Conservation (phyloP, 257 asterid species). For the Ligustrum vulgare region DNA sequence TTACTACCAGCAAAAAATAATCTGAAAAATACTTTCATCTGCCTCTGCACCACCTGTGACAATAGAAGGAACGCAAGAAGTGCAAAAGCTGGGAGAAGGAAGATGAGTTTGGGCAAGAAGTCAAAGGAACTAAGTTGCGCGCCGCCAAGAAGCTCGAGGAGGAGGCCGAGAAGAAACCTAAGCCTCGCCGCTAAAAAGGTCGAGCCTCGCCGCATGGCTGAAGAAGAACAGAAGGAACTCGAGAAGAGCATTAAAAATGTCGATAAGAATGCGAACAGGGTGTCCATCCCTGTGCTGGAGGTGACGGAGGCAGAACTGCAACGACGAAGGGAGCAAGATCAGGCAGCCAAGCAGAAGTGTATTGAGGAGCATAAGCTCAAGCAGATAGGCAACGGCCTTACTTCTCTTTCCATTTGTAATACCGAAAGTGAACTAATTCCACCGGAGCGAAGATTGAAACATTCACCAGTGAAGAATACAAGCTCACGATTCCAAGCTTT, state of each 20-base stretch:
- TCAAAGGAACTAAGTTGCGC: constrained; percentile 79
- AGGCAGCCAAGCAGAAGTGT: constrained; percentile 53
- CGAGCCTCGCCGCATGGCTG: constrained; percentile 85
- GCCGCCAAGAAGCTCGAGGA: constrained; percentile 92
- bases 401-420: too few species aligned
- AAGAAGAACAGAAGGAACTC: constrained; percentile 77
- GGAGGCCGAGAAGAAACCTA: constrained; percentile 82
- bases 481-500: too few species aligned
- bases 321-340: constrained; percentile 77
- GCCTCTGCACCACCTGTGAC: background rate
- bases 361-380: constrained; percentile 75
- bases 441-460: too few species aligned
- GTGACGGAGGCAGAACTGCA: constrained; percentile 83
- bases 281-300: constrained; percentile 72
- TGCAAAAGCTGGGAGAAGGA: constrained; percentile 75
- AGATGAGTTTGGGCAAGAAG: constrained; percentile 91
- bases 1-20: too few species aligned
- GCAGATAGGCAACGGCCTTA: constrained; percentile 23
- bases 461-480: too few species aligned
- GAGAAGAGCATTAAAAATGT: constrained; percentile 68
- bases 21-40: too few species aligned
- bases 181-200: constrained; percentile 78
- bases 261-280: constrained; percentile 81
- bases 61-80: constrained; percentile 70
- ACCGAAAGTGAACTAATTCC: too few species aligned